Evolutionary conservation across 345 rosid species (phyloP).

Genomic region (Melaleuca quinquenervia): DNA sequence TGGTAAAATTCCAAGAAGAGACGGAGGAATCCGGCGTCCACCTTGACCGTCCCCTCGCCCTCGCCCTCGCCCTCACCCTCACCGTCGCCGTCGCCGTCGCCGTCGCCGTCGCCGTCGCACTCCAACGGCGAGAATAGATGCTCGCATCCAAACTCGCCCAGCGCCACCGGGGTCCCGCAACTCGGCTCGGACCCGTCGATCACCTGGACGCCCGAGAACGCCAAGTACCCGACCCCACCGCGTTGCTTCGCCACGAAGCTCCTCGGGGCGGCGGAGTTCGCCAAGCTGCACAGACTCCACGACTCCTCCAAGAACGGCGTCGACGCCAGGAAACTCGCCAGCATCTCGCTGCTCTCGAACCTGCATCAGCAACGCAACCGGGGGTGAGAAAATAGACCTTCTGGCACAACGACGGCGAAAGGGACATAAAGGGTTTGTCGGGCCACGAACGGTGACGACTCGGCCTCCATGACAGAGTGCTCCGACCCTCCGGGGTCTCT

Average conservation of each 20-base stretch:
- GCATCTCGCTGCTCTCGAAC: constrained; percentile 76
- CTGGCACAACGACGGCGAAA: rapidly evolving
- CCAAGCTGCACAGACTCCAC: constrained; percentile 43
- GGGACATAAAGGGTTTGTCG: background rate
- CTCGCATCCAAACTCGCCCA: background rate
- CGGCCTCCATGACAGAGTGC: background rate
- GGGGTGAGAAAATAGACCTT: background rate
- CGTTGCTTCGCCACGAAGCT: constrained; percentile 12
- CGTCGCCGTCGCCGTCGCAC: constrained; percentile 9
- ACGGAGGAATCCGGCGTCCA: constrained; percentile 27
- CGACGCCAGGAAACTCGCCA: constrained; percentile 47
- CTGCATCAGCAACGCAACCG: constrained; percentile 1
- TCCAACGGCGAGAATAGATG: constrained; percentile 25
- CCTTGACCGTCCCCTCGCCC: constrained; percentile 34
- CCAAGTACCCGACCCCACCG: constrained; percentile 37
- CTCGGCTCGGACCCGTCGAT: constrained; percentile 1
- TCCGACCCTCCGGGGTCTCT: background rate
- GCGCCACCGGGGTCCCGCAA: constrained; percentile 3
- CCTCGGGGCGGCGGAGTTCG: constrained; percentile 3
- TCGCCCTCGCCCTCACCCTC: no score
- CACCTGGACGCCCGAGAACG: constrained; percentile 29
- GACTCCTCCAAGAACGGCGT: constrained; percentile 41
- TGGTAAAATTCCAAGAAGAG: constrained; percentile 16
- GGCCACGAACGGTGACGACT: background rate
- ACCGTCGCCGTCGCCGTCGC: constrained; percentile 31